Evolutionary conservation across 2,329 filamentous ascomycete species (phyloP), one percentile per base, ranked within the genome.

Genomic region (Lachnellula suecica): DNA sequence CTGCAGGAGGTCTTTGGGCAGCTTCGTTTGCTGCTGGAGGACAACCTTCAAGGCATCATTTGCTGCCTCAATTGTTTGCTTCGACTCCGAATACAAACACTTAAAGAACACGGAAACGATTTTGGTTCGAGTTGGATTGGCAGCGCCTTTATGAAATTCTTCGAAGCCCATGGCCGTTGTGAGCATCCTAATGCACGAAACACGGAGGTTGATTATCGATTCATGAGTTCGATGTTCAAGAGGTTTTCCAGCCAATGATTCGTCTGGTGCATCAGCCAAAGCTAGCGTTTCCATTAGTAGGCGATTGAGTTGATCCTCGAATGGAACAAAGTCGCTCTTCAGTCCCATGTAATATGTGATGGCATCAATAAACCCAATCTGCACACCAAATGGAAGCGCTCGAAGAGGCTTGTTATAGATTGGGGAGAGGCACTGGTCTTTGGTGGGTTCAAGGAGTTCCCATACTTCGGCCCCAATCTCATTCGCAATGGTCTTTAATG

Each of bases 21-120:
- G 72, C 68, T 97, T 96, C 63, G 89, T 91, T 0, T 89, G 95
- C 51, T 94, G 88, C 2, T 87, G 85, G 5, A 99, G 79, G 8
- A 97, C 92, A 22, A 89, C 88, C 63, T 90, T 91, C 52, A 99
- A 71, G 3, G 93, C 93, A 57, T 90, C 86, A 66, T 97, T 96
- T 6, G 95, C 94, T 4, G 94, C 93, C 53, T 94, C 89, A 48
- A 97, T 95, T 2, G 96, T 96, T 37, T 92, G 89, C 43, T 88
- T 86, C 3, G 92, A 95, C 66, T 95, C 91, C 0, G 91, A 93
- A 70, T 99, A 99, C 1, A 99, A 77, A 34, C 90, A 95, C 67
- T 97, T 97, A 80, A 99, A 99, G 74, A 99, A 99, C 1, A 97
- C 91, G 0, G 89, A 85, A 17, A 99, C 92, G 44, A 97, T 96